phyloP scores from a whole-genome alignment of 257 asterid genomes.

The Capsicum chinense region DNA sequence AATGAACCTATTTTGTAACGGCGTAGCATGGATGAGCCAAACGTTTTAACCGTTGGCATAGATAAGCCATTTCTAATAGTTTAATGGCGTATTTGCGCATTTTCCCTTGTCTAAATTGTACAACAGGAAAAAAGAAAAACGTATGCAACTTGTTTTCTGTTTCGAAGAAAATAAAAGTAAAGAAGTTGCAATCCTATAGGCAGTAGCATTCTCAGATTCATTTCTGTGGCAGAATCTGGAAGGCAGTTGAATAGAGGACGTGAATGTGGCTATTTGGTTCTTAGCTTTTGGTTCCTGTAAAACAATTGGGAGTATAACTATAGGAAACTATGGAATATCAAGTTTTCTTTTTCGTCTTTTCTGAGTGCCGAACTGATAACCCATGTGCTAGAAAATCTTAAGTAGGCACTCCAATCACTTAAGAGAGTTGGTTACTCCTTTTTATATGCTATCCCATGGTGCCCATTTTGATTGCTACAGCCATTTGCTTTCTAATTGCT shows the following conservation, averaged over 20 bases:
- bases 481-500: neutral
- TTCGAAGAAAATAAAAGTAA: neutral
- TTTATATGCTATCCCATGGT: neutral
- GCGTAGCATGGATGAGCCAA: too few species aligned
- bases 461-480: neutral
- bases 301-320: neutral
- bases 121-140: neutral
- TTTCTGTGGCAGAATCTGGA: constrained; percentile 5
- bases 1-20: too few species aligned
- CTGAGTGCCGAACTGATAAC: neutral
- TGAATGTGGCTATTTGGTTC: neutral
- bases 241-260: neutral
- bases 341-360: neutral
- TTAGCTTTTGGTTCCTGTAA: neutral
- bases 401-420: neutral
- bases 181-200: neutral
- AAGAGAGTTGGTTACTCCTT: neutral
- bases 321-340: neutral
- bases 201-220: neutral
- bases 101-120: neutral
- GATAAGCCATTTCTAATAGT: too few species aligned
- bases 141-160: neutral
- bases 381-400: constrained; percentile 11
- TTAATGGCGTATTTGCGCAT: too few species aligned
- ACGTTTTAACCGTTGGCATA: too few species aligned